These are phyloP conservation scores for Plasmodium fragile DNA, from an alignment of 169 alveolate species.

Conservation along the genomic window DNA sequence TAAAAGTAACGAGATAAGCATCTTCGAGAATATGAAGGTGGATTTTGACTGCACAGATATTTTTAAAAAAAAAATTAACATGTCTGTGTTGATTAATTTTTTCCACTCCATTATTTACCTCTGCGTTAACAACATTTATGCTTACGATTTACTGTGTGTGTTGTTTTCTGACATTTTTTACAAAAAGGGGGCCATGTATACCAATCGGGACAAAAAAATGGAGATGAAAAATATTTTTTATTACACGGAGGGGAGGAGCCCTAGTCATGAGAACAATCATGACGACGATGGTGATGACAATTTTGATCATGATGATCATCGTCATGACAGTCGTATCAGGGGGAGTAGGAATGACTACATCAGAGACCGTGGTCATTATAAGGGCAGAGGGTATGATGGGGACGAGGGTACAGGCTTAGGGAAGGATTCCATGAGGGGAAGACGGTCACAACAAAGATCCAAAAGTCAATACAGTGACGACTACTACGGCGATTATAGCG, in stretches of 20 bases:
- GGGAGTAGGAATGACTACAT: neutral
- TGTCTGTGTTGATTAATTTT: slow-evolving; percentile 62
- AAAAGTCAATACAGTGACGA: neutral
- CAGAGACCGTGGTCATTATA: neutral
- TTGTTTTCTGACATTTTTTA: slow-evolving; percentile 72
- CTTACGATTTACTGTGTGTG: slow-evolving; percentile 71
- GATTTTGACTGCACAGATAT: slow-evolving; percentile 69
- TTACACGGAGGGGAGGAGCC: slow-evolving; percentile 11
- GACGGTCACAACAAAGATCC: neutral
- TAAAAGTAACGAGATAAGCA: slow-evolving; percentile 30
- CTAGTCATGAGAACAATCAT: neutral
- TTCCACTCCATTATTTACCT: slow-evolving; percentile 47
- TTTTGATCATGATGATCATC: neutral
- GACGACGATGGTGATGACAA: slow-evolving; percentile 8
- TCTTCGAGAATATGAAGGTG: slow-evolving; percentile 44
- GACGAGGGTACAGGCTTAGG: neutral
- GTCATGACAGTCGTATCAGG: neutral
- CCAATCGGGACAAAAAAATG: slow-evolving; percentile 63
- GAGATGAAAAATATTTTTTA: slow-evolving; percentile 61
- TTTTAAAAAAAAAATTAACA: slow-evolving; percentile 49
- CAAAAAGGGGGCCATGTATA: slow-evolving; percentile 65
- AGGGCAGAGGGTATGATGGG: neutral
- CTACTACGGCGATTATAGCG: neutral
- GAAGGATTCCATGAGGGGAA: neutral
- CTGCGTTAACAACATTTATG: slow-evolving; percentile 71